These are phyloP conservation scores for Neofusicoccum parvum DNA, from an alignment of 2,329 filamentous ascomycete genomes.

Conservation along the genomic window DNA sequence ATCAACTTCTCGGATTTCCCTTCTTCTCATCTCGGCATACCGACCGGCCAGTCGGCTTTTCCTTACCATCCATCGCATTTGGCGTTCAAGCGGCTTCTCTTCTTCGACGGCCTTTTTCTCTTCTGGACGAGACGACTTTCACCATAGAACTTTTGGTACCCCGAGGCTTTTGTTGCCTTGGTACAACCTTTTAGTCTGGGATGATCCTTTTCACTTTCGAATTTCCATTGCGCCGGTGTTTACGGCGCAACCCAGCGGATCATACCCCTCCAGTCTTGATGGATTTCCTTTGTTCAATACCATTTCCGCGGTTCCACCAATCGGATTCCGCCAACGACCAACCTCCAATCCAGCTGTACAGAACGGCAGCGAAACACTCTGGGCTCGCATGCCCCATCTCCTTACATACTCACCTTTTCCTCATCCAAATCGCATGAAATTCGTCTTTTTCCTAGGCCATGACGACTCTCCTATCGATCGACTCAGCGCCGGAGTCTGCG, in stretches of 20 bases:
- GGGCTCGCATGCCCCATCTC: conserved; percentile 11
- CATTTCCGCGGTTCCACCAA: not conserved
- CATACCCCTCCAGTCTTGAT: conserved; percentile 19
- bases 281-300: conserved; percentile 21
- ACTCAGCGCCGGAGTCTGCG: conserved; percentile 16
- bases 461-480: conserved; percentile 17
- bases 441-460: conserved; percentile 1
- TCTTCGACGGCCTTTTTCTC: conserved; percentile 25
- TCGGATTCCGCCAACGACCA: not conserved
- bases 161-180: not conserved
- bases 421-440: conserved; percentile 1
- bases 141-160: conserved; percentile 20
- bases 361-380: conserved; percentile 5
- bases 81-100: conserved; percentile 41
- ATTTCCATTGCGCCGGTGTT: conserved; percentile 21
- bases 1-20: conserved; percentile 33
- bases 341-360: conserved; percentile 7
- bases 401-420: conserved; percentile 4
- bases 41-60: conserved; percentile 16
- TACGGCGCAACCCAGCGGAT: conserved; percentile 10
- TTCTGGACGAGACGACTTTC: conserved; percentile 22
- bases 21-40: conserved; percentile 5
- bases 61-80: conserved; percentile 23
- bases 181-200: conserved; percentile 19
- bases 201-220: conserved; percentile 22